These are phyloP conservation scores for Paracoccidioides brasiliensis DNA, from an alignment of 2,329 filamentous ascomycete genomes.

Conservation along the genomic window DNA sequence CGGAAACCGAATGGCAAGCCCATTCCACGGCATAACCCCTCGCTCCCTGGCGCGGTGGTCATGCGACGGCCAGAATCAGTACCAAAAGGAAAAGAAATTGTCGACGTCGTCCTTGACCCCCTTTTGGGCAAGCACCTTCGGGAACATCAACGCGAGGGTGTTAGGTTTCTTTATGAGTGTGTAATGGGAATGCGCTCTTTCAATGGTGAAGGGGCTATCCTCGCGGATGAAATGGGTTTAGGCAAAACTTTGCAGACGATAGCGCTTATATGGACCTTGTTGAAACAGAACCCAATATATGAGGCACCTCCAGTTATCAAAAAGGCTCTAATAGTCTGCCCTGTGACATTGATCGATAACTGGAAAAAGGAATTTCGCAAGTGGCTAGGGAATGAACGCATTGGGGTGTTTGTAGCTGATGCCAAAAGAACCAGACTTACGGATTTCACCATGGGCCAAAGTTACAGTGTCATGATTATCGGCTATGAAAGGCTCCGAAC, in stretches of 20 bases:
- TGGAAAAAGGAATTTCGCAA: slow-evolving; percentile 62
- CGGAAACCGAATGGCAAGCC: slow-evolving; percentile 36
- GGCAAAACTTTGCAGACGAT: slow-evolving; percentile 65
- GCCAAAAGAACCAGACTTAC: slow-evolving; percentile 47
- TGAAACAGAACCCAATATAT: slow-evolving; percentile 58
- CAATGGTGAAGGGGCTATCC: slow-evolving; percentile 54
- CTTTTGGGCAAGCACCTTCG: slow-evolving; percentile 49
- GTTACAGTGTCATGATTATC: slow-evolving; percentile 59
- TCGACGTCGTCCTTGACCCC: slow-evolving; percentile 62
- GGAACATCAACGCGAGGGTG: slow-evolving; percentile 56
- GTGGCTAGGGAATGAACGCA: slow-evolving; percentile 57
- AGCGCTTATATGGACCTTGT: slow-evolving; percentile 54
- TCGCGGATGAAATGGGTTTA: slow-evolving; percentile 65
- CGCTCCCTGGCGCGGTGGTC: slow-evolving; percentile 46
- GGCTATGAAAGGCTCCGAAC: slow-evolving; percentile 57
- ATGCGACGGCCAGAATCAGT: slow-evolving; percentile 49
- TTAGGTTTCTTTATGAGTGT: slow-evolving; percentile 60
- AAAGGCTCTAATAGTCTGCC: slow-evolving; percentile 61
- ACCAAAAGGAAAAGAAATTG: slow-evolving; percentile 50
- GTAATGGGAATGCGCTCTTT: slow-evolving; percentile 58
- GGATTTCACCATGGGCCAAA: slow-evolving; percentile 55
- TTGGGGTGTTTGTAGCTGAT: slow-evolving; percentile 55
- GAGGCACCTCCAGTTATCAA: slow-evolving; percentile 48
- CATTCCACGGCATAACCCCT: slow-evolving; percentile 53
- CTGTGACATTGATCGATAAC: slow-evolving; percentile 58